Evolutionary conservation across 306 rosid species (phyloP), one percentile per base, ranked within the genome.

Genomic region (Pueraria montana): DNA sequence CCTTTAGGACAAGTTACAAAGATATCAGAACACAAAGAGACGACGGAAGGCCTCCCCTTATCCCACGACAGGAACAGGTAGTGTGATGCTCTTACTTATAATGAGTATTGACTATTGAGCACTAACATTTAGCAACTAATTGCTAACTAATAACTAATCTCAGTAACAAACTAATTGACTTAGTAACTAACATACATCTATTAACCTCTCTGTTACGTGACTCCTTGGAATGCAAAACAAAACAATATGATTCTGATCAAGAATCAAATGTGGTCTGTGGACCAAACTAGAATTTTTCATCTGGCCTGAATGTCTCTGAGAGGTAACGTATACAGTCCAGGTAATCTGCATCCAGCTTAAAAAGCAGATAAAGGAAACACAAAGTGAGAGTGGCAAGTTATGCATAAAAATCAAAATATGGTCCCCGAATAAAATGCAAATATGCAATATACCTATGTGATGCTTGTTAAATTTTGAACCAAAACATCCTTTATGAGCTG

Each of bases 321-420:
- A 93, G 89, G 89, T 67, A 86, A 92, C 68, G 77, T 86, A 13
- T 82, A 58, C 74, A 90, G 84, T 82, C 67, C 74, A 90, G 84
- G 40, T 75, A 89, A 77, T 78, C 88, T 50, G 65, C 88, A 56
- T 88, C 88, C 89, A 91, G 67, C 96, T 93, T 75, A 21, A 21
- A 21, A 56, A 2, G 62, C 72, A 91, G 82, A 79, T 77, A 79
- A 68, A 88, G 52, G 6, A 83, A 87, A 84, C 52, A 74, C 5
- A 55, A 21, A 55, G 14, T 3, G 27, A 26, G 11, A 24, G 20
- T 27, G 34, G 46, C 17, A 24, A 26, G 32, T 30, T 16, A 2
- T 38, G 61, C 55, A 61, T 14, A 55, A 55, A 21, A 20, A 55
- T 55, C 55, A 42, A 50, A 45, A 12, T 40, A 8, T 6, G 38